A percentile compares a stretch with the other conserved stretches of the same genome.
These are phyloP conservation scores for Hansenula lynferdii DNA, from an alignment of 1,139 yeast genomes.

Conservation along the genomic window DNA sequence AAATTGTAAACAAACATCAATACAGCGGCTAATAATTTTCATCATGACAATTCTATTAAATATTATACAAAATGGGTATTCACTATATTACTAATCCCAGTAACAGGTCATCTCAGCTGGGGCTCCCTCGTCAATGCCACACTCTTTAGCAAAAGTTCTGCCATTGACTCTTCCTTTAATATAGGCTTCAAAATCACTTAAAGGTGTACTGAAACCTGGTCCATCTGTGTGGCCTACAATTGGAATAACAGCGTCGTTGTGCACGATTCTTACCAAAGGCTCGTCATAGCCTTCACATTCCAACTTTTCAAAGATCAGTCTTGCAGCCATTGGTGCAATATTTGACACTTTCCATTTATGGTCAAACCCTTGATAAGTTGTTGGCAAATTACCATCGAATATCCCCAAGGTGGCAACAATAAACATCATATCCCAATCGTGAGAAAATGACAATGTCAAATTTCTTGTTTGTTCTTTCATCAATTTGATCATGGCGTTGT, in stretches of 20 bases:
- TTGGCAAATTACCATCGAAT: slow-evolving; percentile 26
- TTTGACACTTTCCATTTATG: slow-evolving; percentile 43
- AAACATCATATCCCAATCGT: slow-evolving; percentile 16
- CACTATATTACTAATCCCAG: too few relatives aligned
- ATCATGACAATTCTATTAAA: too few relatives aligned
- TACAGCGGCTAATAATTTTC: too few relatives aligned
- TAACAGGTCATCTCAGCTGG: slow-evolving; percentile 12
- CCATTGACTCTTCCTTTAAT: slow-evolving; percentile 10
- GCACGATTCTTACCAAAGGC: slow-evolving; percentile 36
- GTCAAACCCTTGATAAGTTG: slow-evolving; percentile 33
- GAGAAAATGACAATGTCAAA: slow-evolving; percentile 14
- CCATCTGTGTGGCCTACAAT: slow-evolving; percentile 41
- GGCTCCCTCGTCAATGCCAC: slow-evolving; percentile 8
- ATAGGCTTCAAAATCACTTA: slow-evolving; percentile 26
- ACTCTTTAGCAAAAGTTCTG: slow-evolving; percentile 10
- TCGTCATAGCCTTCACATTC: slow-evolving; percentile 26
- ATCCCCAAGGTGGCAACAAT: slow-evolving; percentile 43
- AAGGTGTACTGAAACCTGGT: slow-evolving; percentile 45
- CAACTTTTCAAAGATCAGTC: slow-evolving; percentile 44
- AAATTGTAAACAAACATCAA: too few relatives aligned
- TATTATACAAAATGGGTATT: too few relatives aligned
- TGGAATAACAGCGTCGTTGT: slow-evolving; percentile 57
- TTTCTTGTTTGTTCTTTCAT: slow-evolving; percentile 21
- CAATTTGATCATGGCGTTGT: slow-evolving; percentile 43
- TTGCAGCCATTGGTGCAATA: slow-evolving; percentile 52